phyloP scores from a whole-genome alignment of 345 rosid species.

The Sisymbrium altissimum region DNA sequence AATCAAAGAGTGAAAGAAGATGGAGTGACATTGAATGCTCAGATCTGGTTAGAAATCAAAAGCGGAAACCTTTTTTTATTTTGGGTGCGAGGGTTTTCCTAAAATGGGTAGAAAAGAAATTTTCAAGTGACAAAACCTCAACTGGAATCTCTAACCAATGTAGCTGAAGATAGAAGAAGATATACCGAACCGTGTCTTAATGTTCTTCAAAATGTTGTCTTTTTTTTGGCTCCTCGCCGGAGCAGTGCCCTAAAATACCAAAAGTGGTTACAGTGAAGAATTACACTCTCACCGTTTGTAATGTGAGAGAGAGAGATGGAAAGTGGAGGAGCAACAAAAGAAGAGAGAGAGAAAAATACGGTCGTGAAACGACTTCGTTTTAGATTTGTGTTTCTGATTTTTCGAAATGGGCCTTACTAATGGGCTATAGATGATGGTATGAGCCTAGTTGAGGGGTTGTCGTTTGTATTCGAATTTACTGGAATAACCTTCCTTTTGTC shows the following conservation, averaged over 20 bases:
- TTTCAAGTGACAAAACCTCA: slow-evolving; percentile 4
- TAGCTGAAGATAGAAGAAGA: not conserved
- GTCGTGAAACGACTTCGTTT: slow-evolving; percentile 1
- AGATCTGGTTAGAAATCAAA: slow-evolving; percentile 29
- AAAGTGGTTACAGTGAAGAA: slow-evolving; percentile 30
- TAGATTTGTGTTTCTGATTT: not conserved
- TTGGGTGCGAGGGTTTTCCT: not conserved
- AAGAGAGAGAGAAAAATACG: not conserved
- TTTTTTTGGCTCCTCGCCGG: slow-evolving; percentile 17
- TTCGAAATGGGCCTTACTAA: not conserved
- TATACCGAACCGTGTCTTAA: not conserved
- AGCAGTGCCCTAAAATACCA: slow-evolving; percentile 23
- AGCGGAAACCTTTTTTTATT: not conserved
- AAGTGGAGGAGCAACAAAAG: not conserved
- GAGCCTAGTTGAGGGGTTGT: not conserved
- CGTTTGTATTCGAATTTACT: not conserved
- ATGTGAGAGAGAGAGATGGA: slow-evolving; percentile 23
- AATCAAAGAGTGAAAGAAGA: slow-evolving; percentile 1
- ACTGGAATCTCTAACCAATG: not conserved
- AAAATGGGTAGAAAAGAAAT: not conserved
- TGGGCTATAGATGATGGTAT: not conserved
- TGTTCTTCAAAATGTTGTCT: not conserved
- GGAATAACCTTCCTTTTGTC: not conserved
- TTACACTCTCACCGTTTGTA: slow-evolving; percentile 28
- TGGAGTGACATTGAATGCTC: not conserved